Evolutionary conservation across 345 rosid species (phyloP), one percentile per base, ranked within the genome.

Genomic region (Eucalyptus polyanthemos): DNA sequence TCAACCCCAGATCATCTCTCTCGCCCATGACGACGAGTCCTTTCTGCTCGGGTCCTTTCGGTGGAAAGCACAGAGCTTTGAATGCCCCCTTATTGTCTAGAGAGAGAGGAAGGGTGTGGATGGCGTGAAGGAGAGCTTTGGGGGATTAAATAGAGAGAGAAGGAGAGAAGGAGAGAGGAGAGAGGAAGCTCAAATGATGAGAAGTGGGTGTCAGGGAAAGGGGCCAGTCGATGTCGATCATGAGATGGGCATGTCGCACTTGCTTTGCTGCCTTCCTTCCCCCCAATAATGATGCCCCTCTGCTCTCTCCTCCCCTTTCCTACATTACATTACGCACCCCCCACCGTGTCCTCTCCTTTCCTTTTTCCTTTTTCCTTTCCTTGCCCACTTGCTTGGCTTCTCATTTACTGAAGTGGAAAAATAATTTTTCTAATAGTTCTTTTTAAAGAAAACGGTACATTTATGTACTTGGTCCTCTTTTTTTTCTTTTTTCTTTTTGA

Each of bases 1-100:
- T 95, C 92, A 97, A 90, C 89, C 99, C 97, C 92, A 97, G 92
- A 90, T 95, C 99, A 60, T 96, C 97, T 90, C 95, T 96, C 86
- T 91, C 98, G 72, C 91, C 88, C 97, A 95, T 94, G 94, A 91
- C 93, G 56, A 85, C 90, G 58, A 29, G 21, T 37, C 27, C 25
- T 34, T 17, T n/a, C 76, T 15, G 76, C 76, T 65, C 5, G 76
- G 6, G 76, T 8, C 34, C 83, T 40, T 40, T 40, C 83, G 24
- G 83, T 6, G 47, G 24, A 21, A 40, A 76, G 47, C 47, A 21
- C 83, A 44, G 47, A 76, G 47, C 47, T 40, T 76, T 37, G 83
- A 37, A 76, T 11, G 83, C 37, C 47, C 47, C 4, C 13, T 53
- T 19, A 6, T 1, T 6, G 45, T 21, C 27, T 2, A 72, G 11